Conservation (phyloP, 75 land plant genomes). For the Isoetes taiwanensis region DNA sequence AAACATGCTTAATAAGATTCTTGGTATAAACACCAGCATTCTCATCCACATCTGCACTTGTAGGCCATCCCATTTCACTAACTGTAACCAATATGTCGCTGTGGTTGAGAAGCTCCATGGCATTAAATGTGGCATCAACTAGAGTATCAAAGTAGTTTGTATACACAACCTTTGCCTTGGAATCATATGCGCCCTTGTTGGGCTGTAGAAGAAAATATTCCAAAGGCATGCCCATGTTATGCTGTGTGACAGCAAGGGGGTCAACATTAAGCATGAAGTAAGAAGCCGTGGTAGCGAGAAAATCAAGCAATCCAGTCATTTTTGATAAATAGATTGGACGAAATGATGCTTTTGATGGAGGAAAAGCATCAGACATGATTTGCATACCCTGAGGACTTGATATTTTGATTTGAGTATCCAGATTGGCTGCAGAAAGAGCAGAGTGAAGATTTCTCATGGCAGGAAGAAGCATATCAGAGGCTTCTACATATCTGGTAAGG, state of each 20-base stretch:
- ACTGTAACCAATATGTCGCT: neutral
- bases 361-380: neutral
- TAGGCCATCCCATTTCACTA: neutral
- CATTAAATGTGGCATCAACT: neutral
- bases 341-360: neutral
- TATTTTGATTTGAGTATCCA: slow-evolving; percentile 11
- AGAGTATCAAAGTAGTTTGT: neutral
- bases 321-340: no score
- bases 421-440: slow-evolving; percentile 13
- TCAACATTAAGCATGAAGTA: slow-evolving; percentile 19
- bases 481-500: neutral
- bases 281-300: slow-evolving; percentile 14
- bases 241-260: slow-evolving; percentile 8
- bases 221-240: neutral
- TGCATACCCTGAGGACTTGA: slow-evolving; percentile 13
- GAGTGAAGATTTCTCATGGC: slow-evolving; percentile 21
- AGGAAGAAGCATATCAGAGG: slow-evolving; percentile 8
- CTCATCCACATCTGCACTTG: neutral
- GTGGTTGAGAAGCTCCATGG: neutral
- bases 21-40: neutral
- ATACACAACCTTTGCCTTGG: neutral
- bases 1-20: neutral
- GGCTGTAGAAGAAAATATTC: slow-evolving; percentile 3
- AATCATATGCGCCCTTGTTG: neutral
- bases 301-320: slow-evolving; percentile 13